phyloP scores from a whole-genome alignment of 1,284 basidiomycete genomes.

The Butyriboletus appendiculatus region DNA sequence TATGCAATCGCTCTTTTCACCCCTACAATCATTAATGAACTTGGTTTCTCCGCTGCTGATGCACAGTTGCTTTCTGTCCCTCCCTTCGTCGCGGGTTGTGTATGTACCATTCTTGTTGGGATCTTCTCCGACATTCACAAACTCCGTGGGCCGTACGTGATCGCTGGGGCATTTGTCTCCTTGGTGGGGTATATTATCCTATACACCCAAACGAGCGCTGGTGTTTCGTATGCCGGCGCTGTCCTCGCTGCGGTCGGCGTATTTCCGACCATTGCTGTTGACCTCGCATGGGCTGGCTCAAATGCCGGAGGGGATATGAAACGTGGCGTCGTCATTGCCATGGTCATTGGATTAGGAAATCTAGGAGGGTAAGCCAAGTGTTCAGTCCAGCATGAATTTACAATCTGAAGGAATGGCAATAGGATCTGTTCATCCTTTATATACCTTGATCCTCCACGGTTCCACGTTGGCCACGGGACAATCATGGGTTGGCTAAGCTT shows the following conservation, averaged over 20 bases:
- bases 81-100: constrained; percentile 47
- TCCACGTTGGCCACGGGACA: constrained; percentile 50
- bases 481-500: constrained; percentile 49
- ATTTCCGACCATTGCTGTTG: constrained; percentile 54
- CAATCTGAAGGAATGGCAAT: constrained; percentile 5
- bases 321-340: constrained; percentile 52
- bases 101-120: constrained; percentile 44
- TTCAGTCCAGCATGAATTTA: background rate
- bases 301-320: constrained; percentile 59
- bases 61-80: constrained; percentile 62
- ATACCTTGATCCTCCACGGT: constrained; percentile 46
- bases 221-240: constrained; percentile 50
- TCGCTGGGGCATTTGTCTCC: constrained; percentile 39
- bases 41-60: constrained; percentile 55
- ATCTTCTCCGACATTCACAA: constrained; percentile 44
- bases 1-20: constrained; percentile 62
- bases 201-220: constrained; percentile 38
- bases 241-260: constrained; percentile 56
- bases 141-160: constrained; percentile 46
- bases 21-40: constrained; percentile 54
- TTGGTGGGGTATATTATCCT: constrained; percentile 49
- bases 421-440: constrained; percentile 47
- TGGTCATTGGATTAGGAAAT: constrained; percentile 55
- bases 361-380: constrained; percentile 44
- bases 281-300: constrained; percentile 55